phyloP scores from a whole-genome alignment of 108 stramenopile species.

The Skeletonema tropicum region DNA sequence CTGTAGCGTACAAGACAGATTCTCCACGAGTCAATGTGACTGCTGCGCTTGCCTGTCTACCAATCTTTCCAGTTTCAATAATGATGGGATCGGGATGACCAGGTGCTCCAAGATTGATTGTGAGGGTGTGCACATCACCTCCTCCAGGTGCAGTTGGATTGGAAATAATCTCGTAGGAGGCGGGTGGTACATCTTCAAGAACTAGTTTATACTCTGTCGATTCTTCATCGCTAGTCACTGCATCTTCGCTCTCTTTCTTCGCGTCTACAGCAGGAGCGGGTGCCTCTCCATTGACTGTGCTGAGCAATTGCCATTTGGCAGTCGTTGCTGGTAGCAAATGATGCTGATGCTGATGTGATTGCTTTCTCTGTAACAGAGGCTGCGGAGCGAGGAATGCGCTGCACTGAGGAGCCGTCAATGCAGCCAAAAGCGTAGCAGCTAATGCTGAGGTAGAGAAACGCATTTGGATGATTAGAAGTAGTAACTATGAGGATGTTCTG shows the following conservation, averaged over 20 bases:
- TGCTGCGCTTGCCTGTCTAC: slow-evolving; percentile 83
- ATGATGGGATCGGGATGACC: slow-evolving; percentile 68
- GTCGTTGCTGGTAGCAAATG: not conserved
- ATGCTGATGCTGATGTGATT: not conserved
- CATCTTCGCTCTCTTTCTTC: slow-evolving; percentile 12
- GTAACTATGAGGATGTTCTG: not conserved
- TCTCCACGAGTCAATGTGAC: slow-evolving; percentile 80
- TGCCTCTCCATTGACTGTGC: slow-evolving; percentile 20
- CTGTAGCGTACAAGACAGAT: slow-evolving; percentile 77
- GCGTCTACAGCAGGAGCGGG: not conserved
- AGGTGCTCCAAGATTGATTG: slow-evolving; percentile 59
- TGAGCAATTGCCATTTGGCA: slow-evolving; percentile 1
- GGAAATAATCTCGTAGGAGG: slow-evolving; percentile 48
- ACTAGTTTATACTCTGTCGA: slow-evolving; percentile 26
- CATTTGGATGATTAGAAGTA: not conserved
- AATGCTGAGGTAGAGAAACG: not conserved
- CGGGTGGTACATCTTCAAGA: slow-evolving; percentile 42
- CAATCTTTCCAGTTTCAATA: slow-evolving; percentile 84
- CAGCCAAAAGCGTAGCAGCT: not conserved
- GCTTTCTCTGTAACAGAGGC: not conserved
- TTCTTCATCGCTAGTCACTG: slow-evolving; percentile 1
- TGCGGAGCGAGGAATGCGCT: not conserved
- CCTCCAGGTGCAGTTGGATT: slow-evolving; percentile 53
- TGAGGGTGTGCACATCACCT: slow-evolving; percentile 64
- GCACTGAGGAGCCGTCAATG: not conserved